Evolutionary conservation across 129 eudicot species (phyloP), one percentile per base, ranked within the genome.

Genomic region (Gnaphalium uliginosum): DNA sequence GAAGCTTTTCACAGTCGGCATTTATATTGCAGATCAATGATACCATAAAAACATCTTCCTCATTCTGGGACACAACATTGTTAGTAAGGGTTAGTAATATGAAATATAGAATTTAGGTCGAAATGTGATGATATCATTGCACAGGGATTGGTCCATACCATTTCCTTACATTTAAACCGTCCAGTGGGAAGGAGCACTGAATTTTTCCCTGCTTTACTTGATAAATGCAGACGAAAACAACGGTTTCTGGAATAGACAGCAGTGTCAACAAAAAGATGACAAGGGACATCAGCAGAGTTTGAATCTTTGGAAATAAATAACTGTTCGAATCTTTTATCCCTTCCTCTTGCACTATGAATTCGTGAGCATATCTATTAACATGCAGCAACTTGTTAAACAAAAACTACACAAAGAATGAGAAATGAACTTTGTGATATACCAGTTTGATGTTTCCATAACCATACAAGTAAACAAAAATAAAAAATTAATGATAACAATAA

Each of bases 191-290:
- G 81, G 84, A 94, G 98, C 65, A 91, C 60, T 68, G 93, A 87
- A 77, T 60, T 87, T 76, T 91, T 94, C 77, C 98, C 97, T 70
- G 97, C 97, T 89, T 94, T 94, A 39, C 92, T 88, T 75, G 98
- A 94, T 54, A 94, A 82, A 25, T 89, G 90, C 27, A 94, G 84
- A 63, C 97, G 96, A 81, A 94, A 94, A 84, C 93, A 87, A 75
- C 97, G 97, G 64, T 94, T 94, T 85, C 98, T 84, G 23, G 97
- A 78, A 86, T 89, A 94, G 57, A 94, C 98, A 74, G 98, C 98
- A 50, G 90, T 90, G 78, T 94, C 98, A 77, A 94, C 88, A 87
- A 90, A 90, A 77, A 89, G 88, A 51, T 94, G 92, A 74, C 77
- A 24, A 23, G 83, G 74, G 46, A 53, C 76, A 79, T 75, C 87